Base-by-base conservation (phyloP, 2,329 filamentous ascomycete species). In the Cytospora chrysosperma region DNA sequence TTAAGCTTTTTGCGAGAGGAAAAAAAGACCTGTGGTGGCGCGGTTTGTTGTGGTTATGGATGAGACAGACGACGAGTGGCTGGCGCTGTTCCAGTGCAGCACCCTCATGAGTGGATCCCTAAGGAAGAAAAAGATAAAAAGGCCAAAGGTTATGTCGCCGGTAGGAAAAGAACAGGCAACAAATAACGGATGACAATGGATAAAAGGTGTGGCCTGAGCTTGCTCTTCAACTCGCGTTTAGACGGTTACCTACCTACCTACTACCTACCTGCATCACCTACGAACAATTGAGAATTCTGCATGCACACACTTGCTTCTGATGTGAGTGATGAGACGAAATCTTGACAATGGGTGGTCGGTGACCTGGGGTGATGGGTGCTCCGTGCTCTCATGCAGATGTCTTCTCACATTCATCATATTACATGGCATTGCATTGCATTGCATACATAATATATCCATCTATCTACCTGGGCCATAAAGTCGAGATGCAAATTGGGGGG, bases 181-280 rank as follows among this genome's bases (percentile, higher is more conserved):
- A n/a, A n/a, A n/a, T n/a, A n/a, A n/a, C n/a, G 32, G 12, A 56
- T 32, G 34, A 5, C 30, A 32, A 54, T 49, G 34, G 21, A 49
- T 60, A 60, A 40, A 60, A 49, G 34, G 50, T 52, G 51, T 21
- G 37, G 34, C 40, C 27, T n/a, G 32, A 60, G 34, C 34, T 24
- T 43, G 19, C 50, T 24, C 51, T 52, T n/a, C n/a, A n/a, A n/a
- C 34, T 21, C 58, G 43, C 58, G 27, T 47, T 63, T 54, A 63
- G 56, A 63, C 49, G 19, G n/a, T 24, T 59, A 47, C 47, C 27
- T 21, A n/a, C n/a, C n/a, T n/a, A n/a, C n/a, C n/a, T n/a, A n/a
- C n/a, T n/a, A n/a, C n/a, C n/a, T n/a, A n/a, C n/a, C n/a, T n/a
- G 43, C 43, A 47, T 57, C 30, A 56, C 37, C 21, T 53, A 51